Evolutionary conservation across 192 early-diverging fungal genomes (phyloP).

Genomic region (Coemansia sp.): DNA sequence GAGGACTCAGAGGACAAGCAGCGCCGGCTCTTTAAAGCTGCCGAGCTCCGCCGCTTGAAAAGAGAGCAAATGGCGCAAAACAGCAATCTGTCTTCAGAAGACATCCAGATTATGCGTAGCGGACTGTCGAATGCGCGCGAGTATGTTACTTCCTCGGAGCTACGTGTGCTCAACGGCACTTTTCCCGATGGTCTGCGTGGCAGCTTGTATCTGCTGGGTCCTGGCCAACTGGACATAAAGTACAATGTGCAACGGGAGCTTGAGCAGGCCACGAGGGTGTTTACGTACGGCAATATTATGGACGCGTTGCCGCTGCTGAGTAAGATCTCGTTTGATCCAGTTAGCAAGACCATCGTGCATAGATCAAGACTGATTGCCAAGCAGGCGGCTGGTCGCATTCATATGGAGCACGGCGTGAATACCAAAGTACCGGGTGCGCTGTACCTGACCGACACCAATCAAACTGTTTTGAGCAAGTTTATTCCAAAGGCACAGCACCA

Average conservation of each 20-base stretch:
- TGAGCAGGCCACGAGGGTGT: slow-evolving; percentile 67
- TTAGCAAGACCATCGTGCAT: slow-evolving; percentile 58
- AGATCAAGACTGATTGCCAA: slow-evolving; percentile 63
- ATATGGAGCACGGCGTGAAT: slow-evolving; percentile 67
- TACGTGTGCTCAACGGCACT: slow-evolving; percentile 57
- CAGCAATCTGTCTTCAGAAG: slow-evolving; percentile 31
- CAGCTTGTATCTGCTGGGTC: slow-evolving; percentile 66
- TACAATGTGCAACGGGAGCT: slow-evolving; percentile 63
- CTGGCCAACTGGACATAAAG: slow-evolving; percentile 65
- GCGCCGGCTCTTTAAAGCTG: slow-evolving; percentile 32
- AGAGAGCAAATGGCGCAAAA: slow-evolving; percentile 29
- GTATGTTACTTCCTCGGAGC: slow-evolving; percentile 37
- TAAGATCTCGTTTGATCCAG: slow-evolving; percentile 64
- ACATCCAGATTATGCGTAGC: slow-evolving; percentile 41
- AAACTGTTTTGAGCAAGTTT: slow-evolving; percentile 65
- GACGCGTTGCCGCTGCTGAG: slow-evolving; percentile 72
- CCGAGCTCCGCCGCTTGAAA: slow-evolving; percentile 38
- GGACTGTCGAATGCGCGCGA: slow-evolving; percentile 61
- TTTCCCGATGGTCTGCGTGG: slow-evolving; percentile 67
- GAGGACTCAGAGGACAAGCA: slow-evolving; percentile 36
- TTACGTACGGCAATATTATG: slow-evolving; percentile 69
- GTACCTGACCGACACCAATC: slow-evolving; percentile 68
- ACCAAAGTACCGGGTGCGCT: slow-evolving; percentile 66
- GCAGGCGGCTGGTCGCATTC: slow-evolving; percentile 62
- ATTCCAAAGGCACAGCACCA: slow-evolving; percentile 59